Base-by-base conservation (phyloP, 306 rosid genomes). In the Castanea mollissima region DNA sequence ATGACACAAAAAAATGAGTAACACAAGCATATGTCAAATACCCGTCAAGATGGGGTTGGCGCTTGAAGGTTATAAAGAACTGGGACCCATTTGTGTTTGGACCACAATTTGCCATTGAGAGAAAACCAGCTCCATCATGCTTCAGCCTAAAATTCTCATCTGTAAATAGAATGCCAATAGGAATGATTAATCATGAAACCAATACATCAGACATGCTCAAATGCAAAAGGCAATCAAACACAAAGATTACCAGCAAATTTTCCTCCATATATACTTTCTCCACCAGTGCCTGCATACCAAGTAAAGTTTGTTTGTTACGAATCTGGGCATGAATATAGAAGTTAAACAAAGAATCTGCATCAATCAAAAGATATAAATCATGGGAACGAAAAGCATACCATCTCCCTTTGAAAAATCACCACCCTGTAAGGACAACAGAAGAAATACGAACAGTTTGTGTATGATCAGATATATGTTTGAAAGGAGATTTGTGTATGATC, bases 21-120 rank as follows among this genome's bases (percentile, higher is more conserved):
- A 70, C 74, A 18, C 73, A 80, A 59, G 77, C 63, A 77, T 70
- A 75, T 64, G 5, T 35, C 16, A 60, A 56, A 79, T 96, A 96
- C 99, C 98, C 93, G 85, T 96, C 89, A 75, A 96, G 98, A 86
- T 93, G 98, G 73, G 92, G 93, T 74, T 90, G 96, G 74, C 86
- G 91, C 92, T 89, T 93, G 87, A 96, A 96, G 65, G 80, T 87
- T 65, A 96, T 88, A 86, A 96, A 96, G 87, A 96, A 96, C 83
- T 96, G 99, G 56, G 99, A 93, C 64, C 98, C 99, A 85, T 96
- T 96, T 79, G 98, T 91, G 87, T 96, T 89, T 74, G 94, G 96
- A 46, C 99, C 98, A 54, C 91, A 84, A 87, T 96, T 96, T 78
- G 99, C 99, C 99, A 96, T 93, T 62, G 98, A 96, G 78, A 96